Evolutionary conservation across 129 eudicot genomes (phyloP).

Genomic region (Erigeron canadensis): DNA sequence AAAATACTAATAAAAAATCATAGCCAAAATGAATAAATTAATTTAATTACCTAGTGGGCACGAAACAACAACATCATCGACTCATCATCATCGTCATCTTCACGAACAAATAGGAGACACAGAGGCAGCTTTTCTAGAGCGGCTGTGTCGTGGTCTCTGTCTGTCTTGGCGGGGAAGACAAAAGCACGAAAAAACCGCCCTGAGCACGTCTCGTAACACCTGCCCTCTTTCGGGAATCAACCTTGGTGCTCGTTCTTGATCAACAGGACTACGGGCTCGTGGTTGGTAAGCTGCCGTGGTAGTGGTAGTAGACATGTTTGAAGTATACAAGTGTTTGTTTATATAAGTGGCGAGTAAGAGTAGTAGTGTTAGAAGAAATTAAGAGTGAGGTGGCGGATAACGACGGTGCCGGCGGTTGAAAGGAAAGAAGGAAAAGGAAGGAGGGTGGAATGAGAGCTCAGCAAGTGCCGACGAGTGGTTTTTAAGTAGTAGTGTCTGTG

Average conservation of each 20-base stretch:
- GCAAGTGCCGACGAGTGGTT: slow-evolving; percentile 10
- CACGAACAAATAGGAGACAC: slow-evolving; percentile 29
- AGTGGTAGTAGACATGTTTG: slow-evolving; percentile 30
- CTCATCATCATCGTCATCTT: background rate
- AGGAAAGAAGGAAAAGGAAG: slow-evolving; percentile 1
- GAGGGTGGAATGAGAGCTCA: background rate
- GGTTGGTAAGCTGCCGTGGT: background rate
- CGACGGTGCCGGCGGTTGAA: slow-evolving; percentile 11
- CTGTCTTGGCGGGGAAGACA: slow-evolving; percentile 24
- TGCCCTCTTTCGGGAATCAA: slow-evolving; percentile 44
- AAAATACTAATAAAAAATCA: too few species aligned
- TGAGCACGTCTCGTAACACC: slow-evolving; percentile 32
- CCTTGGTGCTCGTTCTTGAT: slow-evolving; percentile 25
- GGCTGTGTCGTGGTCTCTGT: slow-evolving; percentile 17
- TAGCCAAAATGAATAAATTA: too few species aligned
- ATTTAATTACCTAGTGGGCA: too few species aligned
- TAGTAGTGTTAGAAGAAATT: background rate
- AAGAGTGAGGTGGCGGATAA: too few species aligned
- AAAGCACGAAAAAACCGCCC: slow-evolving; percentile 16
- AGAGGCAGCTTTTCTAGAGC: slow-evolving; percentile 6
- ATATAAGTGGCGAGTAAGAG: background rate
- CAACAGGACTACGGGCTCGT: slow-evolving; percentile 2
- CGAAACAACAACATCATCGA: too few species aligned
- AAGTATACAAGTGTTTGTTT: slow-evolving; percentile 14
- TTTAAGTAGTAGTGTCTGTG: background rate